Conservation (phyloP, 2,329 filamentous ascomycete species). For the Xylariaceae sp. region DNA sequence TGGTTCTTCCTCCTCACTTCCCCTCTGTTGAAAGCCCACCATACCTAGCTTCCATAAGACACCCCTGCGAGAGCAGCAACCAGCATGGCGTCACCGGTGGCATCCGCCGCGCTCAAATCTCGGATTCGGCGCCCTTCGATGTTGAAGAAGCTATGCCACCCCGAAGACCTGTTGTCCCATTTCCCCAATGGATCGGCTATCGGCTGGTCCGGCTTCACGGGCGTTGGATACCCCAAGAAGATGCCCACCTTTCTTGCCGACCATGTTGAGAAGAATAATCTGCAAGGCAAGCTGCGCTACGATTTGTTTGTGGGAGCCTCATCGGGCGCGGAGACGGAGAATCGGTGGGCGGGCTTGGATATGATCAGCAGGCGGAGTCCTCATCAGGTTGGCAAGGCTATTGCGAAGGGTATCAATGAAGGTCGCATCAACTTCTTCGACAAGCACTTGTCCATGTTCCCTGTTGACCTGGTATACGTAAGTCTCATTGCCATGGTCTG, state of each 20-base stretch:
- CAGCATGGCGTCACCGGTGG: slow-evolving; percentile 47
- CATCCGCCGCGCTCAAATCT: slow-evolving; percentile 70
- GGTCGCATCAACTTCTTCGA: slow-evolving; percentile 90
- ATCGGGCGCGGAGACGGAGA: slow-evolving; percentile 84
- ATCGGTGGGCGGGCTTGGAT: slow-evolving; percentile 81
- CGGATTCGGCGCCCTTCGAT: slow-evolving; percentile 73
- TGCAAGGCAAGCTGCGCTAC: slow-evolving; percentile 82
- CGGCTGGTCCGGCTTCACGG: slow-evolving; percentile 89
- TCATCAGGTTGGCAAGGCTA: slow-evolving; percentile 87
- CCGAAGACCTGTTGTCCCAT: slow-evolving; percentile 73
- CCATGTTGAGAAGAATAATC: slow-evolving; percentile 80
- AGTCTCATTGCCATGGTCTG: slow-evolving; percentile 15
- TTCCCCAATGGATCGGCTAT: slow-evolving; percentile 85
- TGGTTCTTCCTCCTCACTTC: slow-evolving; percentile 5
- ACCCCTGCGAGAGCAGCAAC: slow-evolving; percentile 6
- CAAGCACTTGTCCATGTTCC: slow-evolving; percentile 92
- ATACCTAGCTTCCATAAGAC: no score
- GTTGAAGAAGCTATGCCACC: slow-evolving; percentile 72
- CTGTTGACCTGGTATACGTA: slow-evolving; percentile 77
- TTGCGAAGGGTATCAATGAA: slow-evolving; percentile 85
- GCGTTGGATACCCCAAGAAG: slow-evolving; percentile 85
- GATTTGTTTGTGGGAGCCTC: slow-evolving; percentile 87
- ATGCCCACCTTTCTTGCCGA: slow-evolving; percentile 80
- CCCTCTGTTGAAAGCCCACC: slow-evolving; percentile 3
- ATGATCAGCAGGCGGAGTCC: slow-evolving; percentile 86